Conservation (phyloP, 306 rosid species). For the Acacia acuminata region DNA sequence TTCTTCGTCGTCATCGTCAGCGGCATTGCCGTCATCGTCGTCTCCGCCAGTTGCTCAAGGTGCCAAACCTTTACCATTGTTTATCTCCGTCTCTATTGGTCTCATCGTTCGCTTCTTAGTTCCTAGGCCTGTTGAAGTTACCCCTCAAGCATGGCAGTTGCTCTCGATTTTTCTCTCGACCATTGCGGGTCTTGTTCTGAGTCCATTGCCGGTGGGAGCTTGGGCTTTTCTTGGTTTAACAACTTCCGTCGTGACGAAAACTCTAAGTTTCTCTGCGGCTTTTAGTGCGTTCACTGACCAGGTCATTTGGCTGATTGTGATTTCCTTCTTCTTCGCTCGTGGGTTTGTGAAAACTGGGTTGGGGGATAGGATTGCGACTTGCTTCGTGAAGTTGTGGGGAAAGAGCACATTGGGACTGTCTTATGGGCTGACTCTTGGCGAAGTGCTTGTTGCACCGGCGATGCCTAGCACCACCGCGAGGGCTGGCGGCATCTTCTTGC, state of each 20-base stretch:
- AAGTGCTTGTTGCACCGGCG: constrained; percentile 8
- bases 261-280: constrained; percentile 57
- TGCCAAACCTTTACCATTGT: constrained; percentile 50
- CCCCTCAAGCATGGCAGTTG: constrained; percentile 64
- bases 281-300: constrained; percentile 43
- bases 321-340: constrained; percentile 69
- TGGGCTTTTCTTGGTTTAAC: constrained; percentile 54
- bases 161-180: constrained; percentile 67
- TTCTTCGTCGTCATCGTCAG: constrained; percentile 27
- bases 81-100: constrained; percentile 51
- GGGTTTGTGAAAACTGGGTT: constrained; percentile 72
- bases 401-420: constrained; percentile 11
- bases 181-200: constrained; percentile 61
- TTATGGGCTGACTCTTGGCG: constrained; percentile 5
- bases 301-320: constrained; percentile 78
- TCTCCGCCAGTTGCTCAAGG: constrained; percentile 29
- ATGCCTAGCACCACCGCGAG: constrained; percentile 20
- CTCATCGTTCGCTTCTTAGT: constrained; percentile 49
- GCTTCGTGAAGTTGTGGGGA: constrained; percentile 6
- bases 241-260: constrained; percentile 45
- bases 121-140: constrained; percentile 59
- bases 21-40: background rate
- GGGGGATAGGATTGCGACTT: constrained; percentile 65
- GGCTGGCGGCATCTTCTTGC: constrained; percentile 16
- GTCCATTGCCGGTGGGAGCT: constrained; percentile 73